Percentiles rank a stretch among this genome's conserved stretches.
Conservation (phyloP, 306 rosid genomes). For the Gastrolobium bilobum region DNA sequence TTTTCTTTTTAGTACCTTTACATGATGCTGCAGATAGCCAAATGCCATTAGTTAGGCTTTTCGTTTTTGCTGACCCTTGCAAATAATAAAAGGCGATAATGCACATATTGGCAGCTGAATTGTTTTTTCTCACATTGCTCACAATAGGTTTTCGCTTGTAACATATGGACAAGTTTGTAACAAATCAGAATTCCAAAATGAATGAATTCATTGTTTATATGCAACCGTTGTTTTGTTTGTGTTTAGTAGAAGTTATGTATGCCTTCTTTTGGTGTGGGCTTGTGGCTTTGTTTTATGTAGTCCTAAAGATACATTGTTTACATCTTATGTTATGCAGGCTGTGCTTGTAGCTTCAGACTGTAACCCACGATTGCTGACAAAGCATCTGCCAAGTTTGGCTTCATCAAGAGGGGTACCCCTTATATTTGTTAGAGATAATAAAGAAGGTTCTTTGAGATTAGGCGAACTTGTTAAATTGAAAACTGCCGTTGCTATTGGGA, state of each 20-base stretch:
- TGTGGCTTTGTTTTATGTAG: slow-evolving; percentile 3
- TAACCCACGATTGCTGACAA: slow-evolving; percentile 82
- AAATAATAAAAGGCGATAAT: slow-evolving; percentile 7
- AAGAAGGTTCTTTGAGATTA: slow-evolving; percentile 77
- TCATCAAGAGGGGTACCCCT: slow-evolving; percentile 74
- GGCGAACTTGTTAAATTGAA: slow-evolving; percentile 77
- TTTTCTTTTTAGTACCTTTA: not conserved
- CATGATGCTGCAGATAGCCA: not conserved
- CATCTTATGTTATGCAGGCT: slow-evolving; percentile 57
- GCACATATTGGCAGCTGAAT: not conserved
- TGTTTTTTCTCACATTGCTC: slow-evolving; percentile 26
- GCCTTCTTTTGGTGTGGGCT: not conserved
- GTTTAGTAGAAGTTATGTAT: not conserved
- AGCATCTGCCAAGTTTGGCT: slow-evolving; percentile 79
- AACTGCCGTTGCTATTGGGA: slow-evolving; percentile 88
- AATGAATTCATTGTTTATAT: not conserved
- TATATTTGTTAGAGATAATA: slow-evolving; percentile 69
- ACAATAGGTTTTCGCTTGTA: not conserved
- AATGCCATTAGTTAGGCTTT: not conserved
- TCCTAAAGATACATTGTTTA: slow-evolving; percentile 16
- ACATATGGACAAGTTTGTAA: not conserved
- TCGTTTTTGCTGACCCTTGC: slow-evolving; percentile 17
- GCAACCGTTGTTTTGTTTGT: not conserved
- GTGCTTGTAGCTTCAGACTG: slow-evolving; percentile 77
- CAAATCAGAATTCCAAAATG: not conserved